Conservation (phyloP, 441 rosid genomes). For the Bruguiera hainesii region DNA sequence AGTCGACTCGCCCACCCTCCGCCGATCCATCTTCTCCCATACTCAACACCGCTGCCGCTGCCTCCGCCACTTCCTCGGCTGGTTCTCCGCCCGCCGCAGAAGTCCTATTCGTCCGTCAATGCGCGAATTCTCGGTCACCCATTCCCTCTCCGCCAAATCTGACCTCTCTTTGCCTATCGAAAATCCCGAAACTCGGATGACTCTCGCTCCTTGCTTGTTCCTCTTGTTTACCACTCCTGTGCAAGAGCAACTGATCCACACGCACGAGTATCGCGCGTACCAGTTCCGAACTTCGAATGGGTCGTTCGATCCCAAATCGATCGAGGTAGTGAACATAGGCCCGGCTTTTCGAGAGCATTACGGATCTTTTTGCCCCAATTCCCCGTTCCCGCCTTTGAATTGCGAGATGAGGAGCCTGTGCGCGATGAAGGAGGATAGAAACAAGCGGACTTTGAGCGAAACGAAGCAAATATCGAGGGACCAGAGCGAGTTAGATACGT, state of each 20-base stretch:
- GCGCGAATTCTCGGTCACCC: conserved; percentile 61
- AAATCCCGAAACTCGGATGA: conserved; percentile 22
- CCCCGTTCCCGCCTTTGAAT: conserved; percentile 50
- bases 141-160: conserved; percentile 47
- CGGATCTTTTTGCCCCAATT: conserved; percentile 65
- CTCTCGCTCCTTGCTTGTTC: conserved; percentile 45
- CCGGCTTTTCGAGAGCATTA: conserved; percentile 84
- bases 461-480: conserved; percentile 39
- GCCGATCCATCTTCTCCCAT: conserved; percentile 13
- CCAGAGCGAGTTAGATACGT: conserved; percentile 48
- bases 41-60: conserved; percentile 19
- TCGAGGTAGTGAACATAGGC: conserved; percentile 78
- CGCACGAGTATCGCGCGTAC: conserved; percentile 81
- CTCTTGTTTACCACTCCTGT: conserved; percentile 64
- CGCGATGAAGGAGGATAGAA: conserved; percentile 55
- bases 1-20: conserved; percentile 33
- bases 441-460: conserved; percentile 35
- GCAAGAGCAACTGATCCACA: conserved; percentile 59
- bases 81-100: conserved; percentile 82
- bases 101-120: conserved; percentile 73
- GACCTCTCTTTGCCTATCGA: conserved; percentile 38
- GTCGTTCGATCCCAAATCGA: conserved; percentile 55
- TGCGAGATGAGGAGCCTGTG: conserved; percentile 40
- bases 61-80: conserved; percentile 54
- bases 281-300: conserved; percentile 39